Percentiles rank a stretch among this genome's conserved stretches.
Evolutionary conservation across 306 rosid species (phyloP).

Genomic region (Lathyrus aphaca): DNA sequence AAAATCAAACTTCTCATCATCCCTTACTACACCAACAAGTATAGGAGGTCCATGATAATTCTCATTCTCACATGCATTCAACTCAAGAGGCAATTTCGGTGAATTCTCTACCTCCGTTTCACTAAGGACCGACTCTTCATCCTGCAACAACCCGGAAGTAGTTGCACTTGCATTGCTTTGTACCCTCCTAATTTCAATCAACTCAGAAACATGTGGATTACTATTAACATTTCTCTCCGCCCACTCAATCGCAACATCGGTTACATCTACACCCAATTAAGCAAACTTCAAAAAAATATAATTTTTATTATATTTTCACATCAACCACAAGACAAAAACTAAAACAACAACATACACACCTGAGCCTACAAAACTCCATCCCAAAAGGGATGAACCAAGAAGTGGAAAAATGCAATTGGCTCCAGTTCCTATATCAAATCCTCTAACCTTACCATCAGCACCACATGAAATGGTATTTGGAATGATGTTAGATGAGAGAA

Average conservation of each 20-base stretch:
- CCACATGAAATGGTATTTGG: constrained; percentile 35
- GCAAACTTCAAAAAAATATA: not conserved
- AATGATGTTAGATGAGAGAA: constrained; percentile 68
- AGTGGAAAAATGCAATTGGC: constrained; percentile 95
- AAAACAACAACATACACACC: constrained; percentile 49
- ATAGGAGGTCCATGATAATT: constrained; percentile 70
- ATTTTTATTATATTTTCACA: not conserved
- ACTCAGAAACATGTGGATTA: constrained; percentile 67
- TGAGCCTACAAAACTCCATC: constrained; percentile 92
- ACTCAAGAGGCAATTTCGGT: constrained; percentile 47
- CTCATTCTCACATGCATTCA: constrained; percentile 28
- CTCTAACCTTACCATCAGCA: constrained; percentile 56
- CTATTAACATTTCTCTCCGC: constrained; percentile 66
- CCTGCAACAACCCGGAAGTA: constrained; percentile 35
- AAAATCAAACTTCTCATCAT: constrained; percentile 83
- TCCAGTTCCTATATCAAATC: constrained; percentile 96
- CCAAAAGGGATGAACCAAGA: constrained; percentile 83
- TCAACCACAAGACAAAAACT: not conserved
- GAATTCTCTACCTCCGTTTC: constrained; percentile 40
- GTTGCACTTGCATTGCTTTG: constrained; percentile 41
- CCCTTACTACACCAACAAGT: constrained; percentile 78
- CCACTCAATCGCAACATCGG: constrained; percentile 89
- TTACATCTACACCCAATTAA: constrained; percentile 64
- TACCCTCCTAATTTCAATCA: constrained; percentile 80
- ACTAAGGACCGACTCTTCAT: constrained; percentile 25